A percentile compares a stretch with the other conserved stretches of the same genome.
These are phyloP conservation scores for Pseudotulostoma volvatum DNA, from an alignment of 495 filamentous ascomycete genomes.

Conservation along the genomic window DNA sequence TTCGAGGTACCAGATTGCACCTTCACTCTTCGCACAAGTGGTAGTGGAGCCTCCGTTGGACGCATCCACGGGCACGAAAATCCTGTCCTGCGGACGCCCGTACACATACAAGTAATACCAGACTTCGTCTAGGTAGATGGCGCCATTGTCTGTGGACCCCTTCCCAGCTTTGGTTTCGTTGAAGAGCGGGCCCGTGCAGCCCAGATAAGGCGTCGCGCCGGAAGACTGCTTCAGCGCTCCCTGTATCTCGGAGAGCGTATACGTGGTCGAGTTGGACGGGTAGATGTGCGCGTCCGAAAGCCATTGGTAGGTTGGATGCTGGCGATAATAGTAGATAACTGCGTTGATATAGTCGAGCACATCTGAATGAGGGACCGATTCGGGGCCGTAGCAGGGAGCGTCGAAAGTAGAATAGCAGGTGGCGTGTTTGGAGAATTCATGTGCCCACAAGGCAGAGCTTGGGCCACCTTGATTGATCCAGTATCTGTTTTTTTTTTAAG, in stretches of 20 bases:
- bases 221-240: slow-evolving; percentile 12
- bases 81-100: slow-evolving; percentile 26
- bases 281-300: slow-evolving; percentile 29
- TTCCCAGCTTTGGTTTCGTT: slow-evolving; percentile 32
- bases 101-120: slow-evolving; percentile 35
- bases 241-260: slow-evolving; percentile 24
- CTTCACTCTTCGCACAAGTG: slow-evolving; percentile 1
- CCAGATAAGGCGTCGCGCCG: slow-evolving; percentile 29
- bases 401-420: slow-evolving; percentile 39
- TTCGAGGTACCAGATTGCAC: slow-evolving; percentile 1
- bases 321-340: neutral
- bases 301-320: slow-evolving; percentile 7
- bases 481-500: slow-evolving; percentile 17
- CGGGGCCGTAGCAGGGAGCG: slow-evolving; percentile 30
- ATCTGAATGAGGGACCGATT: slow-evolving; percentile 25
- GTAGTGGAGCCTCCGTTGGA: slow-evolving; percentile 16
- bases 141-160: slow-evolving; percentile 25
- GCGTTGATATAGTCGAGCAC: slow-evolving; percentile 30
- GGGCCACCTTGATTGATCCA: slow-evolving; percentile 28
- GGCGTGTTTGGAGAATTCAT: slow-evolving; percentile 40
- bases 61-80: slow-evolving; percentile 24
- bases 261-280: slow-evolving; percentile 32
- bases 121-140: slow-evolving; percentile 28
- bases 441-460: slow-evolving; percentile 33
- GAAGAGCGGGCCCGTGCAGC: slow-evolving; percentile 29